These are phyloP conservation scores for Moringa oleifera DNA, from an alignment of 345 rosid genomes.

Conservation along the genomic window DNA sequence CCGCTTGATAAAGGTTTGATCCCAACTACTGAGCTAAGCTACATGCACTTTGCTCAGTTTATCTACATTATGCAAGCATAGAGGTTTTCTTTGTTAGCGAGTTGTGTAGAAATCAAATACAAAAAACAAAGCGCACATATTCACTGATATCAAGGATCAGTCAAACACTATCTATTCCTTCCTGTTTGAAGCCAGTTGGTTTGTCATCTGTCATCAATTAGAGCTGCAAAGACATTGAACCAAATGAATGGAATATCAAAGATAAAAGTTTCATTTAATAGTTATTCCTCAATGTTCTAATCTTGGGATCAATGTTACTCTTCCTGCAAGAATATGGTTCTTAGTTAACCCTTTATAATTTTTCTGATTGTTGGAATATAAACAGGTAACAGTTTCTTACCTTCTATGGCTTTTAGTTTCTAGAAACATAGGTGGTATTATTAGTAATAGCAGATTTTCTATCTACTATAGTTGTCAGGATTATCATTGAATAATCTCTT, in stretches of 20 bases:
- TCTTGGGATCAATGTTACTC: not conserved
- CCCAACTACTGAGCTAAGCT: not conserved
- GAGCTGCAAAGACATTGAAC: not conserved
- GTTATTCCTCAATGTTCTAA: not conserved
- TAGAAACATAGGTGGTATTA: no score
- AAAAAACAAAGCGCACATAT: not conserved
- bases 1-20: not conserved
- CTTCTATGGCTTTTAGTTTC: no score
- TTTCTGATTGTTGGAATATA: not conserved
- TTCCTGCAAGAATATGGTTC: not conserved
- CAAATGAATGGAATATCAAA: no score
- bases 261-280: no score
- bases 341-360: not conserved
- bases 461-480: no score
- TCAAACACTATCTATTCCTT: not conserved
- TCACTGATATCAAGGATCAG: not conserved
- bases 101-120: not conserved
- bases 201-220: not conserved
- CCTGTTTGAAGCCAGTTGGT: not conserved
- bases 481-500: no score
- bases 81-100: not conserved
- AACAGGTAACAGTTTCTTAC: no score
- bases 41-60: no score
- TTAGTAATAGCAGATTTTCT: no score
- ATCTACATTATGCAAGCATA: no score